These are phyloP conservation scores for Yamadazyma philogaea DNA, from an alignment of 805 yeast species.

Conservation along the genomic window DNA sequence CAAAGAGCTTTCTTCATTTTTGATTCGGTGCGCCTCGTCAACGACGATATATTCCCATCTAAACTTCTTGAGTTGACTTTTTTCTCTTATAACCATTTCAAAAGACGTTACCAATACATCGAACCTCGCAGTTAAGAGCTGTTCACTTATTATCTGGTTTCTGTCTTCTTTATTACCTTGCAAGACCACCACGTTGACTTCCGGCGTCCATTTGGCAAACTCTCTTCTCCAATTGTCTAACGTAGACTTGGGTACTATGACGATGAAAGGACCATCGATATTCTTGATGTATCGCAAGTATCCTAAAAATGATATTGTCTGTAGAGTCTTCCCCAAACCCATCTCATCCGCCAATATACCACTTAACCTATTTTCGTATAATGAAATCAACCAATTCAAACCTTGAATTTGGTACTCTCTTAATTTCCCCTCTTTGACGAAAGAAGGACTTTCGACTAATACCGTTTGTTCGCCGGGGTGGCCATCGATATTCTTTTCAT, in stretches of 20 bases:
- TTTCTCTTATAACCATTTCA: conserved; percentile 91
- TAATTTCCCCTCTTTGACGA: conserved; percentile 63
- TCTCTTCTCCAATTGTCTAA: conserved; percentile 96
- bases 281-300: conserved; percentile 74
- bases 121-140: conserved; percentile 69
- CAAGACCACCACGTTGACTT: conserved; percentile 76
- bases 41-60: conserved; percentile 93
- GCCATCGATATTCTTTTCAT: conserved; percentile 26
- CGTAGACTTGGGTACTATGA: conserved; percentile 94
- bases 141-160: conserved; percentile 51
- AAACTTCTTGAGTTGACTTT: conserved; percentile 70
- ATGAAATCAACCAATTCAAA: conserved; percentile 86
- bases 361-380: conserved; percentile 82
- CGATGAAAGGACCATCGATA: conserved; percentile 85
- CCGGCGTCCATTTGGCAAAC: conserved; percentile 94
- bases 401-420: conserved; percentile 95
- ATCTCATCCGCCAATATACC: conserved; percentile 97
- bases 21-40: conserved; percentile 96
- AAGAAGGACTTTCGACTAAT: conserved; percentile 84
- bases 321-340: conserved; percentile 97
- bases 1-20: conserved; percentile 87
- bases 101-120: conserved; percentile 90
- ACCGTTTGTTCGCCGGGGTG: conserved; percentile 55
- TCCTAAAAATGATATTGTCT: conserved; percentile 89
- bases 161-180: conserved; percentile 91